Evolutionary conservation across 2,329 filamentous ascomycete species (phyloP), one percentile per base, ranked within the genome.

Genomic region (Penicillium expansum): DNA sequence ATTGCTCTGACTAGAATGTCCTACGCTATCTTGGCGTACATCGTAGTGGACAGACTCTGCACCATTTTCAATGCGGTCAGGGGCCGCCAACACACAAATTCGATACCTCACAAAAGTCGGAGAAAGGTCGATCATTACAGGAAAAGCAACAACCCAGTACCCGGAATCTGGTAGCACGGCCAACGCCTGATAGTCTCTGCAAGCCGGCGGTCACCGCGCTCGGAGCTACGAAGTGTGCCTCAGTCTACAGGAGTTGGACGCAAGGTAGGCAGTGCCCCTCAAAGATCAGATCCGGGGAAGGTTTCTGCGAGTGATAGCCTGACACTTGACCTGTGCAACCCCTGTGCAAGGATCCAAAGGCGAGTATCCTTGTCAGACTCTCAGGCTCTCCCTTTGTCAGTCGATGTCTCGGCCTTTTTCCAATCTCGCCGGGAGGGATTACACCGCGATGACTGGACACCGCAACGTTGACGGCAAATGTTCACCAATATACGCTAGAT

Each of bases 361-460:
- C 38, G 27, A 37, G 42, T 9, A 59, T 62, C 62, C 57, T 58
- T 63, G 60, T 55, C 55, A 47, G 33, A 64, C 55, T 53, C 33
- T 9, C 27, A 29, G 27, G 8, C 27, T 29, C 27, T 45, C 45
- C 30, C 24, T 41, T 51, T 32, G 20, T 38, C 29, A 29, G 39
- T 30, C 45, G 9, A 56, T 65, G 63, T 64, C 60, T 63, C 62
- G 60, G 63, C 43, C 37, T 53, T 52, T 48, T 61, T 61, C 50
- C 18, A 64, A 65, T 59, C 20, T 47, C 48, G 30, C 62, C 47
- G 48, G 47, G 29, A n/a, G 53, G 3, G 18, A 43, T 52, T 47
- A 52, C 50, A 52, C 41, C 13, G 41, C 18, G 32, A 52, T 52
- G 50, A 52, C 41, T 38, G 30, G 30, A 48, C 24, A 37, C 22